Conservation (phyloP, 2,329 filamentous ascomycete species). For the Talaromyces sp. region DNA sequence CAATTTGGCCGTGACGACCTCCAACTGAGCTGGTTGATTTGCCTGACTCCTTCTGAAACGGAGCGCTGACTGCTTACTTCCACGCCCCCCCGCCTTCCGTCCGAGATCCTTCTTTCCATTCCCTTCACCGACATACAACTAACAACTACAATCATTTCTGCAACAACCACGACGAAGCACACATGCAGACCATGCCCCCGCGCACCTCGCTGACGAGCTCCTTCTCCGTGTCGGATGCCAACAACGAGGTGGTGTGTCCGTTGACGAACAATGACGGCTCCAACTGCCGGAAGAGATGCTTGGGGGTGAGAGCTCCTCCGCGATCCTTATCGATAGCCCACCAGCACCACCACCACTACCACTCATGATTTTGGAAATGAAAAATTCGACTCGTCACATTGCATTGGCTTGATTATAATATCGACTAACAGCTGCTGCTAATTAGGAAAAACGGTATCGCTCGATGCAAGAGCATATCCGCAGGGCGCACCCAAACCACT, state of each 20-base stretch:
- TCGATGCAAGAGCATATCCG: slow-evolving; percentile 99
- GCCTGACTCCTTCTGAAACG: neutral
- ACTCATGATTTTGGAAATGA: neutral
- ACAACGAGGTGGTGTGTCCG: slow-evolving; percentile 95
- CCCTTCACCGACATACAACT: neutral
- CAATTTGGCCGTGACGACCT: neutral
- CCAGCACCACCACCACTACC: neutral
- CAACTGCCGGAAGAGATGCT: slow-evolving; percentile 93
- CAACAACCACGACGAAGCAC: slow-evolving; percentile 4
- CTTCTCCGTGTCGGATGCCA: slow-evolving; percentile 86
- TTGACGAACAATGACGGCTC: slow-evolving; percentile 94
- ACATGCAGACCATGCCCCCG: slow-evolving; percentile 71
- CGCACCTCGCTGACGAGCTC: slow-evolving; percentile 82
- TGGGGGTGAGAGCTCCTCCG: slow-evolving; percentile 79
- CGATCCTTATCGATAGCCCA: slow-evolving; percentile 19
- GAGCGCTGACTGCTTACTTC: neutral
- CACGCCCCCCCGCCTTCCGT: slow-evolving; percentile 5
- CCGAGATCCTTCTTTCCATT: neutral
- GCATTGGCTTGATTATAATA: neutral
- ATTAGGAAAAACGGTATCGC: slow-evolving; percentile 87
- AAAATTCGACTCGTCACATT: neutral
- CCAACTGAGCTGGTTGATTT: neutral
- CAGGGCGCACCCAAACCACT: slow-evolving; percentile 92
- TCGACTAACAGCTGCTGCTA: slow-evolving; percentile 11
- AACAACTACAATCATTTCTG: neutral